Conservation (phyloP, 2,329 filamentous ascomycete species). For the Exophiala aquamarina region DNA sequence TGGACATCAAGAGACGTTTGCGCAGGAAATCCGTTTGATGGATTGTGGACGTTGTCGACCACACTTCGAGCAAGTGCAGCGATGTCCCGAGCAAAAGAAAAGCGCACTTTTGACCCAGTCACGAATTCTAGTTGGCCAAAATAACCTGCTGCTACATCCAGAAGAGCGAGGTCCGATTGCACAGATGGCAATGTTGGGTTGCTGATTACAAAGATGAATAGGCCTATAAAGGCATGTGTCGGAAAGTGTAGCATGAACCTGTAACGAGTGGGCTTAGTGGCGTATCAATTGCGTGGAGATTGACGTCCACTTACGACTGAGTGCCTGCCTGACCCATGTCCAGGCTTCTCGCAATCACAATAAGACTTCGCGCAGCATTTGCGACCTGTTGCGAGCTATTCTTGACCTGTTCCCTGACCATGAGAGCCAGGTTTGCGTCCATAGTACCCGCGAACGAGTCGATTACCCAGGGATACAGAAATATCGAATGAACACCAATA, state of each 20-base stretch:
- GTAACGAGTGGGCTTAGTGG: too few species aligned
- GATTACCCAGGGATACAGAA: constrained; percentile 6
- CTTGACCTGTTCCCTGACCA: background rate
- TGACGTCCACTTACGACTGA: too few species aligned
- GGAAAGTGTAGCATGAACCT: too few species aligned
- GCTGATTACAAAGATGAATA: background rate
- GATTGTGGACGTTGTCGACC: background rate
- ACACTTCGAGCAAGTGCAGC: background rate
- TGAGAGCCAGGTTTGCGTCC: background rate
- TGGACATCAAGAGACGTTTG: too few species aligned
- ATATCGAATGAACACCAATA: background rate
- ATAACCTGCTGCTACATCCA: background rate
- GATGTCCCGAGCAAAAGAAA: background rate
- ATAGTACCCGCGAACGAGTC: background rate
- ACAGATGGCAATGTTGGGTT: background rate
- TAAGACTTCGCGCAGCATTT: constrained; percentile 5
- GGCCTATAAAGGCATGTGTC: background rate
- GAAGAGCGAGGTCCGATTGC: background rate
- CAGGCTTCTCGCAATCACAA: constrained; percentile 1
- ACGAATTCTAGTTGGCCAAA: background rate
- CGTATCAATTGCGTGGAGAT: too few species aligned
- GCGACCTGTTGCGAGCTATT: constrained; percentile 1
- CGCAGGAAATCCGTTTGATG: background rate
- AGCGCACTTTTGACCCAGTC: background rate
- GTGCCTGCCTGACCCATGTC: constrained; percentile 2